Conservation (phyloP, 257 asterid species). For the Penstemon barbatus region DNA sequence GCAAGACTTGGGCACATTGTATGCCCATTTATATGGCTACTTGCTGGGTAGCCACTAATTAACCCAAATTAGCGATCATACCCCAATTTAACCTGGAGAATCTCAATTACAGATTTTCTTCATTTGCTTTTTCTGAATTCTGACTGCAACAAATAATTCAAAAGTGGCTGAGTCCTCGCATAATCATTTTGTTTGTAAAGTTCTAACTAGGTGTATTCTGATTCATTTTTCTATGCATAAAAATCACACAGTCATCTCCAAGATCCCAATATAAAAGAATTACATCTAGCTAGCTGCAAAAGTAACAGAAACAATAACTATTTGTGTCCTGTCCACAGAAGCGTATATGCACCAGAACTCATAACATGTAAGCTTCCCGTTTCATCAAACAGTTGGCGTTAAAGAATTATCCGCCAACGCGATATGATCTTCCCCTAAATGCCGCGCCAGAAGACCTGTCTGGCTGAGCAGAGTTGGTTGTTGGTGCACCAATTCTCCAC, state of each 20-base stretch:
- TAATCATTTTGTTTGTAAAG: too few relatives aligned
- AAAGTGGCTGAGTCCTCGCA: too few relatives aligned
- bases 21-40: too few relatives aligned
- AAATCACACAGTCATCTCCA: constrained; percentile 17
- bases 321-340: constrained; percentile 11
- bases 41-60: too few relatives aligned
- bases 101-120: too few relatives aligned
- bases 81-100: too few relatives aligned
- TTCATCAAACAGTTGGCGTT: neutral
- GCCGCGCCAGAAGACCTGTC: constrained; percentile 57
- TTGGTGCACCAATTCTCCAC: constrained; percentile 73
- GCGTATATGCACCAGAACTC: constrained; percentile 7
- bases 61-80: too few relatives aligned
- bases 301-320: constrained; percentile 8
- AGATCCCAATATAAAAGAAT: neutral
- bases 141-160: too few relatives aligned
- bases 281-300: neutral
- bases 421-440: constrained; percentile 86
- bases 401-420: constrained; percentile 54
- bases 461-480: constrained; percentile 35
- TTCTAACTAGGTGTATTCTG: too few relatives aligned
- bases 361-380: neutral
- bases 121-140: too few relatives aligned
- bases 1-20: too few relatives aligned
- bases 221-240: neutral